These are phyloP conservation scores for Aurantiochytrium sp. DNA, from an alignment of 108 stramenopile species.

Conservation along the genomic window DNA sequence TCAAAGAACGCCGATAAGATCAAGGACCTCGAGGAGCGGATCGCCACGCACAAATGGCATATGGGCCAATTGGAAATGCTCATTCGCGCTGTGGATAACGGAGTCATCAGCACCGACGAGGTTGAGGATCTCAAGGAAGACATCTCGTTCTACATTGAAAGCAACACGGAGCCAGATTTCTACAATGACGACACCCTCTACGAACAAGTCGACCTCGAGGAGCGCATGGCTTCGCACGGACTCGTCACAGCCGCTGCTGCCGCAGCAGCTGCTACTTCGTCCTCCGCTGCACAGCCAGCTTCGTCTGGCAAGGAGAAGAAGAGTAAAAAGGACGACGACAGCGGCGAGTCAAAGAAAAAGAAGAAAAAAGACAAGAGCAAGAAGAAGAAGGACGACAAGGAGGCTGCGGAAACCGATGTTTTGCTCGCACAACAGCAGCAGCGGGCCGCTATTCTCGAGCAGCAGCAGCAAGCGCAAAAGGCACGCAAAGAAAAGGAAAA, in stretches of 20 bases:
- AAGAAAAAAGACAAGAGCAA: slow-evolving; percentile 39
- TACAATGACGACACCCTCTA: slow-evolving; percentile 56
- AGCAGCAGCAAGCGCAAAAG: slow-evolving; percentile 43
- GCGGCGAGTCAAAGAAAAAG: slow-evolving; percentile 32
- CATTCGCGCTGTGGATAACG: slow-evolving; percentile 87
- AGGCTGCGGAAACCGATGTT: slow-evolving; percentile 50
- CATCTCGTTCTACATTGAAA: slow-evolving; percentile 87
- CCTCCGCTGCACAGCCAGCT: slow-evolving; percentile 3
- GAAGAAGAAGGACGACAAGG: neutral
- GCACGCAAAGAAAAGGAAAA: slow-evolving; percentile 42
- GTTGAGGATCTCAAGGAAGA: slow-evolving; percentile 87
- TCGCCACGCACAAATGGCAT: slow-evolving; percentile 78
- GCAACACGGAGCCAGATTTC: slow-evolving; percentile 71
- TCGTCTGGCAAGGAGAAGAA: neutral
- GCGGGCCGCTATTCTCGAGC: slow-evolving; percentile 56
- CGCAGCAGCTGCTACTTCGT: slow-evolving; percentile 37
- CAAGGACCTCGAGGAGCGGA: slow-evolving; percentile 54
- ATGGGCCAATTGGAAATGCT: slow-evolving; percentile 80
- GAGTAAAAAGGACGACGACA: slow-evolving; percentile 3
- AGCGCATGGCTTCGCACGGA: neutral
- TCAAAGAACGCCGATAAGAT: slow-evolving; percentile 59
- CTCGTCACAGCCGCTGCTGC: slow-evolving; percentile 22
- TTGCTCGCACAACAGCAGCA: slow-evolving; percentile 59
- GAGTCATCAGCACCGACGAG: slow-evolving; percentile 61
- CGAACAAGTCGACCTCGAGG: slow-evolving; percentile 38